These are phyloP conservation scores for Nicotiana tabacum DNA, from an alignment of 257 asterid species.

Conservation along the genomic window DNA sequence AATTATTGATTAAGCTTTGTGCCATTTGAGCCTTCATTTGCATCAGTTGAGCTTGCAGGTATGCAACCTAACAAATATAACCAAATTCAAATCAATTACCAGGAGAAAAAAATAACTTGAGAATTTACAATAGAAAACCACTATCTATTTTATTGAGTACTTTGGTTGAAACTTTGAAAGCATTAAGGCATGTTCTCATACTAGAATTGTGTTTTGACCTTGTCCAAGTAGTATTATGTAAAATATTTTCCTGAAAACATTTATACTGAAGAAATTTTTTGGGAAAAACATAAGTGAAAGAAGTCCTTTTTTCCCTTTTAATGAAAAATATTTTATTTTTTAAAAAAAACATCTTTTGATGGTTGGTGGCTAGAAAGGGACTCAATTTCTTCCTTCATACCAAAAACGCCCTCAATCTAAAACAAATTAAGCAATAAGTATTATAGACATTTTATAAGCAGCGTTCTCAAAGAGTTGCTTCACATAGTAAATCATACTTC, in stretches of 20 bases:
- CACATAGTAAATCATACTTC: background rate
- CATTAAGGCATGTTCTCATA: background rate
- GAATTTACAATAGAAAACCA: background rate
- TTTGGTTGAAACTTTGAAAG: background rate
- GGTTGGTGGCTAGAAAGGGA: background rate
- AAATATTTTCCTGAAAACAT: background rate
- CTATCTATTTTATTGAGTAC: background rate
- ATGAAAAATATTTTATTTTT: background rate
- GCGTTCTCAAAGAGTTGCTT: background rate
- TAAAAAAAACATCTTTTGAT: background rate
- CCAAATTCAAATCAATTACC: background rate
- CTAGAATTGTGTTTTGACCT: background rate
- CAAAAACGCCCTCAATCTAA: background rate
- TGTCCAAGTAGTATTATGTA: background rate
- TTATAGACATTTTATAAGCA: background rate
- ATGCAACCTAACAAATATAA: conserved; percentile 47
- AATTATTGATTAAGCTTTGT: conserved; percentile 42
- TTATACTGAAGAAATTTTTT: background rate
- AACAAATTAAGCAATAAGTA: background rate
- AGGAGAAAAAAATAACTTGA: background rate
- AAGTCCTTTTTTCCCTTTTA: background rate
- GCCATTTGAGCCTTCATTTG: conserved; percentile 62
- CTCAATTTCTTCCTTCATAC: background rate
- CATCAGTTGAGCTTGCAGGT: conserved; percentile 73
- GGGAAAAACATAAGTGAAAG: too few relatives aligned